phyloP scores from a whole-genome alignment of 192 early-diverging fungal species.

The Phycomyces nitens region DNA sequence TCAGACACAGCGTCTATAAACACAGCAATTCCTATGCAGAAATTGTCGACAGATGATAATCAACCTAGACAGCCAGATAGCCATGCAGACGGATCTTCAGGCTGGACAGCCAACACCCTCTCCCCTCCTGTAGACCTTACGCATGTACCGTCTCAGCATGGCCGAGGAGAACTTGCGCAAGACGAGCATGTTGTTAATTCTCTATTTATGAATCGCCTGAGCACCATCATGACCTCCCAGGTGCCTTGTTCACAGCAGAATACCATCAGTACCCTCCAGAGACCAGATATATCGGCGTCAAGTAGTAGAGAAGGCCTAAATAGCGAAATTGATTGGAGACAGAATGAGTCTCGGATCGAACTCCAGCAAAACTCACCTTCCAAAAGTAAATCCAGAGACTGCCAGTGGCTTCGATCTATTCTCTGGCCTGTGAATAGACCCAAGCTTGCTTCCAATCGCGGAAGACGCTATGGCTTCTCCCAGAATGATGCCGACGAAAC shows the following conservation, averaged over 20 bases:
- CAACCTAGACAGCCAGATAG: too few species aligned
- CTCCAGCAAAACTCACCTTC: background rate
- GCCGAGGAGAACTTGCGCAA: constrained; percentile 14
- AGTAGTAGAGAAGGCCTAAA: background rate
- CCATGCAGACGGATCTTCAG: too few species aligned
- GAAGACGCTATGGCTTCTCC: constrained; percentile 8
- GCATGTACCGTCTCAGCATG: constrained; percentile 12
- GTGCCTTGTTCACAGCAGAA: constrained; percentile 5
- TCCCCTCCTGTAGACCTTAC: background rate
- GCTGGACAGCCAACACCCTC: background rate
- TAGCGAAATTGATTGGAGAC: background rate
- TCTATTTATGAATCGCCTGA: constrained; percentile 7
- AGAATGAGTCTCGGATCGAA: background rate
- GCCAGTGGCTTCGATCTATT: background rate
- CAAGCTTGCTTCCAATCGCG: background rate
- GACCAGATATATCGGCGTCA: background rate
- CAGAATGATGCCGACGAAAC: constrained; percentile 14
- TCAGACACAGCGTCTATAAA: background rate
- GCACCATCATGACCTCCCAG: constrained; percentile 2
- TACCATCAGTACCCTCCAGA: background rate
- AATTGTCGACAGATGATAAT: background rate
- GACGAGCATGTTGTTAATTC: constrained; percentile 7
- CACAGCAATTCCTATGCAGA: background rate
- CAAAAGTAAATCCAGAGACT: background rate
- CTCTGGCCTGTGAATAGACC: background rate